phyloP scores from a whole-genome alignment of 371 early-diverging fungal genomes.

The Coemansia sp. region DNA sequence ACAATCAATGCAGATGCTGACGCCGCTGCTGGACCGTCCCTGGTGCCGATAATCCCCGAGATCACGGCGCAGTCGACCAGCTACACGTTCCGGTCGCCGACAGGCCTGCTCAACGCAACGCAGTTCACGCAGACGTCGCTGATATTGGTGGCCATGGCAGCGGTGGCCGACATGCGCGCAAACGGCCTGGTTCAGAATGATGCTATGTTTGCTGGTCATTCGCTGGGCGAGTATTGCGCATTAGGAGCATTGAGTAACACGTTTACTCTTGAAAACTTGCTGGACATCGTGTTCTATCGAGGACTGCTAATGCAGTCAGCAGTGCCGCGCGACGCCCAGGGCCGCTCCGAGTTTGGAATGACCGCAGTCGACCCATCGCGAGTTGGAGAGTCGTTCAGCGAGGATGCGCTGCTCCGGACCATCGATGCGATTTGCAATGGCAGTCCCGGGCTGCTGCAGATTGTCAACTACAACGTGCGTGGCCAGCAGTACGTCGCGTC shows the following conservation, averaged over 20 bases:
- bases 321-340: conserved; percentile 79
- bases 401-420: conserved; percentile 70
- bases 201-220: conserved; percentile 93
- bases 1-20: too few species aligned
- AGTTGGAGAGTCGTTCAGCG: conserved; percentile 57
- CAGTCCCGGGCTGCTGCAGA: too few species aligned
- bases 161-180: conserved; percentile 87
- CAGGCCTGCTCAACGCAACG: conserved; percentile 89
- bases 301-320: conserved; percentile 97
- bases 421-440: conserved; percentile 72
- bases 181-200: conserved; percentile 81
- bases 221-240: conserved; percentile 92
- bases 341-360: conserved; percentile 48
- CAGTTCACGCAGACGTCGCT: conserved; percentile 95
- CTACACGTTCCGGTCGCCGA: conserved; percentile 87
- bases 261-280: conserved; percentile 76
- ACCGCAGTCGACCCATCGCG: too few species aligned
- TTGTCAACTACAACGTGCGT: too few species aligned
- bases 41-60: not conserved
- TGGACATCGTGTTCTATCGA: conserved; percentile 94
- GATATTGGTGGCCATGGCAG: conserved; percentile 87
- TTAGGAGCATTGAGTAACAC: conserved; percentile 87
- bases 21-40: conserved; percentile 64
- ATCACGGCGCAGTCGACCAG: conserved; percentile 73
- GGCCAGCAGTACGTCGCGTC: too few species aligned